Percentiles rank a stretch among this genome's conserved stretches.
phyloP scores from a whole-genome alignment of 176 grass and related monocot species.

The Musa troglodytarum region DNA sequence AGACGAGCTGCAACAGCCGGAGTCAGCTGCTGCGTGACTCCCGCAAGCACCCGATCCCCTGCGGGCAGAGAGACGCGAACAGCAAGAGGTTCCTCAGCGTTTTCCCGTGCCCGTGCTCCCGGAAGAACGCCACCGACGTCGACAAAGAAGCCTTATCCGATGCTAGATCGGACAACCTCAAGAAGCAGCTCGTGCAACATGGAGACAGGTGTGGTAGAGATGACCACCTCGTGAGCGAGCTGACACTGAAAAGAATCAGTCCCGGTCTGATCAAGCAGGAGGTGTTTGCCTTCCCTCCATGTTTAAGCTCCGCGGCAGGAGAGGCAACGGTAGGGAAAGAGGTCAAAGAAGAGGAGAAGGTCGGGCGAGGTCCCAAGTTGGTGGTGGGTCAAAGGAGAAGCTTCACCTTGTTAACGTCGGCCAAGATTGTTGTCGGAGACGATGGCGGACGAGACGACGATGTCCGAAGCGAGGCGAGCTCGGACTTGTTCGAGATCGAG shows the following conservation, averaged over 20 bases:
- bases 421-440: neutral
- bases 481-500: conserved; percentile 97
- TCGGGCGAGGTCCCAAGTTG: neutral
- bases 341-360: neutral
- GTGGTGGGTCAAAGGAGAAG: neutral
- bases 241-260: neutral
- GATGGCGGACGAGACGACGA: conserved; percentile 9
- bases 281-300: neutral
- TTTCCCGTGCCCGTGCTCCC: conserved; percentile 4
- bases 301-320: neutral
- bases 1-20: conserved; percentile 12
- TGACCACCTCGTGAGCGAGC: neutral
- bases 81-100: neutral
- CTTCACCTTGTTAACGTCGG: neutral
- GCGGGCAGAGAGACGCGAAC: neutral
- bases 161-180: neutral
- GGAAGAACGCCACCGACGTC: conserved; percentile 9
- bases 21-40: conserved; percentile 1
- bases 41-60: neutral
- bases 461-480: conserved; percentile 61
- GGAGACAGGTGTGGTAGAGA: neutral
- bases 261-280: neutral
- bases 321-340: neutral
- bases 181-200: neutral
- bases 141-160: neutral